Conservation (phyloP, 768 basidiomycete species). For the Xanthoconium purpureum region DNA sequence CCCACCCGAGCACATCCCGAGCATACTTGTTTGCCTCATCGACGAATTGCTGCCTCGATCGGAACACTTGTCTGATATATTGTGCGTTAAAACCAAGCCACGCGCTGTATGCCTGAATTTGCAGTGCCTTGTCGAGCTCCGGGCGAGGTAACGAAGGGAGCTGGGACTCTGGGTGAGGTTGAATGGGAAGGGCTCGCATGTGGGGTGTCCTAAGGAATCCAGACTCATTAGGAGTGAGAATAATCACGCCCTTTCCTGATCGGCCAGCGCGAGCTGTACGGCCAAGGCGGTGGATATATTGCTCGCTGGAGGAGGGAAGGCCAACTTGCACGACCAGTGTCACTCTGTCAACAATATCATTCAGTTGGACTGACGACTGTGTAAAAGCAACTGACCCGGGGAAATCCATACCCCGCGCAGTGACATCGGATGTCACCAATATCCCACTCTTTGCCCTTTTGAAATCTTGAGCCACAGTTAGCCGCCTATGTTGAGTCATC, state of each 20-base stretch:
- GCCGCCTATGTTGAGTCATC: conserved; percentile 48
- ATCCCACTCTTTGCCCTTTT: conserved; percentile 42
- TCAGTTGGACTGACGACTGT: conserved; percentile 6
- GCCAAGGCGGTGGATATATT: conserved; percentile 78
- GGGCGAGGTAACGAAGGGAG: conserved; percentile 22
- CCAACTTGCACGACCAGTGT: conserved; percentile 61
- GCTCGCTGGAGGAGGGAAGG: conserved; percentile 66
- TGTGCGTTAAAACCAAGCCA: conserved; percentile 58
- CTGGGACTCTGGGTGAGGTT: conserved; percentile 24
- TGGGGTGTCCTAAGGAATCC: conserved; percentile 44
- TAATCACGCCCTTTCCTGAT: conserved; percentile 54
- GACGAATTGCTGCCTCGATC: conserved; percentile 41
- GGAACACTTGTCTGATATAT: conserved; percentile 35
- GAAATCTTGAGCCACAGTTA: conserved; percentile 49
- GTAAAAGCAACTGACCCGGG: conserved; percentile 40
- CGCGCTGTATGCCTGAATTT: conserved; percentile 51
- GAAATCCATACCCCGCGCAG: conserved; percentile 67
- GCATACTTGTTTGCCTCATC: conserved; percentile 38
- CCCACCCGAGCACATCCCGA: conserved; percentile 38
- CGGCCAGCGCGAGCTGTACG: conserved; percentile 75
- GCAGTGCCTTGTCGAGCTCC: conserved; percentile 37
- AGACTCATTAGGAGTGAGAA: conserved; percentile 51
- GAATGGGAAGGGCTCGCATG: conserved; percentile 42
- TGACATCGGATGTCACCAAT: conserved; percentile 54
- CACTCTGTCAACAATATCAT: conserved; percentile 36